Evolutionary conservation across 2,329 filamentous ascomycete species (phyloP).

Genomic region (Xylaria polymorpha): DNA sequence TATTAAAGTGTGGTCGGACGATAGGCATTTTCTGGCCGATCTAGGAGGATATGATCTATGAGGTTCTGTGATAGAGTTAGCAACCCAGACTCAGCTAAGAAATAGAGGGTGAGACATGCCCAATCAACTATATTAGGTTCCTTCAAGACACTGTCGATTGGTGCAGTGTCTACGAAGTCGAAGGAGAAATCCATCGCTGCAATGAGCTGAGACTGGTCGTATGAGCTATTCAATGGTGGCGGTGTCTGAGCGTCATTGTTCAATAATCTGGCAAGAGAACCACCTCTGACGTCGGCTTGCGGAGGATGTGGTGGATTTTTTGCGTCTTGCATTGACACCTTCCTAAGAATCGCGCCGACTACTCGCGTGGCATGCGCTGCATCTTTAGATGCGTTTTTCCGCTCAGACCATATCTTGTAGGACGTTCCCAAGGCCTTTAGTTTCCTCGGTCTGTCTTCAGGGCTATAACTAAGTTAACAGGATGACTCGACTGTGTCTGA

Average conservation of each 20-base stretch:
- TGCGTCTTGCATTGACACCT: slow-evolving; percentile 50
- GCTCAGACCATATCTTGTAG: slow-evolving; percentile 57
- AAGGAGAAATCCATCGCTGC: slow-evolving; percentile 46
- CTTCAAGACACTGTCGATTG: slow-evolving; percentile 54
- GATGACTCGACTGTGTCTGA: background rate
- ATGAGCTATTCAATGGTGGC: slow-evolving; percentile 36
- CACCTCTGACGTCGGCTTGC: slow-evolving; percentile 47
- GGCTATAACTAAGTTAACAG: slow-evolving; percentile 40
- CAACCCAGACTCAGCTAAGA: background rate
- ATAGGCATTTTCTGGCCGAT: slow-evolving; percentile 45
- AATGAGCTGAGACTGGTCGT: slow-evolving; percentile 43
- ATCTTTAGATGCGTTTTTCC: slow-evolving; percentile 54
- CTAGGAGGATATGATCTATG: slow-evolving; percentile 48
- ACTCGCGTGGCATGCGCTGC: slow-evolving; percentile 58
- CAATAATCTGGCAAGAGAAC: slow-evolving; percentile 49
- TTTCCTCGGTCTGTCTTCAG: slow-evolving; percentile 51
- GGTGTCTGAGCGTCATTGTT: slow-evolving; percentile 49
- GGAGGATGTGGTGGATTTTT: slow-evolving; percentile 42
- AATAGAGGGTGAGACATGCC: slow-evolving; percentile 48
- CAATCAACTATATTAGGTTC: slow-evolving; percentile 54
- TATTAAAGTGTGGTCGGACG: slow-evolving; percentile 25
- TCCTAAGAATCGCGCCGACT: slow-evolving; percentile 57
- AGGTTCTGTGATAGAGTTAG: slow-evolving; percentile 43
- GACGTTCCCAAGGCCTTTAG: slow-evolving; percentile 54
- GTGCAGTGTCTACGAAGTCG: slow-evolving; percentile 51